Evolutionary conservation across 768 basidiomycete genomes (phyloP), one percentile per base, ranked within the genome.

Genomic region (Auriscalpium orientale): DNA sequence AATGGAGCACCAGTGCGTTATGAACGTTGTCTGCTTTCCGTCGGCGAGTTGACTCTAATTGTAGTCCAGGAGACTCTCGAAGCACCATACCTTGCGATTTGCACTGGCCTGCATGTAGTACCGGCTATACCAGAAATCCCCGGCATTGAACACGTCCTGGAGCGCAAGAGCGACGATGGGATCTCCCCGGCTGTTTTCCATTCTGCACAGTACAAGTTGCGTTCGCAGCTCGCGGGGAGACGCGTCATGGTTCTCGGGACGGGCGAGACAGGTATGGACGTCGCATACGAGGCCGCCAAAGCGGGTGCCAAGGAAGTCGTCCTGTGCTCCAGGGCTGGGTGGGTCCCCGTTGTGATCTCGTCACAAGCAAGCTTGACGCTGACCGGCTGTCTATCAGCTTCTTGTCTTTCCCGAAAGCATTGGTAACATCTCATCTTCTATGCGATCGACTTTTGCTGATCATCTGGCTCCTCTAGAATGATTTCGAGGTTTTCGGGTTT

Each of bases 231-330:
- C 10, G 46, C 57, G 13, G 75, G 73, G 22, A 73, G 75, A 59
- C 70, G 72, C 21, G 75, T 85, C 20, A 70, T 84, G 69, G 73
- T 85, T 21, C 70, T 84, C 16, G 83, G 83, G 0, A 79, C 76
- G 10, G 83, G 83, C 2, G 83, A 85, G 65, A 85, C 83, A 6
- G 81, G 81, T 2, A 79, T 82, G 78, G 83, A 85, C 59, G 65
- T 85, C 16, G 79, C 75, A 34, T 77, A 77, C 56, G 76, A 76
- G 58, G 67, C 74, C 52, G 74, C 70, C 8, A 77, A 83, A 60
- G 77, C 78, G 0, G 75, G 75, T 2, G 78, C 81, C 4, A 72
- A 74, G 53, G 74, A 81, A 62, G 79, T 79, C 0, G 74, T 76
- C 8, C 67, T 85, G 35, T 82, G 81, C 59, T 72, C 79, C 35